These are phyloP conservation scores for Colletotrichum phormii DNA, from an alignment of 2,329 filamentous ascomycete species.

Conservation along the genomic window DNA sequence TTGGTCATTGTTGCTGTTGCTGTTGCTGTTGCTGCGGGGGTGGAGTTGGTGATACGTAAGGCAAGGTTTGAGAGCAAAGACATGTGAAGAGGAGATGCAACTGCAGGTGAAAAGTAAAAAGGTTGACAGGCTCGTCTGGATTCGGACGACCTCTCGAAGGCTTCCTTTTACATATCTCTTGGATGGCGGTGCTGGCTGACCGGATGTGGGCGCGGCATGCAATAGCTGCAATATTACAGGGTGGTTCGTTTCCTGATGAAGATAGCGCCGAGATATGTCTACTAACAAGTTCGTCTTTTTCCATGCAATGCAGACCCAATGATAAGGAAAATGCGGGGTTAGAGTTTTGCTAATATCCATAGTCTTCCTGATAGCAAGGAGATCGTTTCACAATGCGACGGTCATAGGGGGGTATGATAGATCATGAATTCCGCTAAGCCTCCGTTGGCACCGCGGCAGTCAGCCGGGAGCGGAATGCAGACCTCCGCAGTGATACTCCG, in stretches of 20 bases:
- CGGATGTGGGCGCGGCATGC: neutral
- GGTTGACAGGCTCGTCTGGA: neutral
- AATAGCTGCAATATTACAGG: neutral
- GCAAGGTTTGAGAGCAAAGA: neutral
- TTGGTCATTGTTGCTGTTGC: neutral
- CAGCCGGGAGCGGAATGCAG: conserved; percentile 8
- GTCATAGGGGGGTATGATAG: neutral
- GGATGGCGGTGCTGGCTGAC: too few species aligned
- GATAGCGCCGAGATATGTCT: neutral
- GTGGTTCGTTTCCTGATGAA: neutral
- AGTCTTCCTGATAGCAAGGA: neutral
- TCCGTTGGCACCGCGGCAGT: neutral
- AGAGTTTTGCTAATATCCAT: neutral
- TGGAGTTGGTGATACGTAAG: neutral
- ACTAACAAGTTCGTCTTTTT: neutral
- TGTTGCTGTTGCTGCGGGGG: neutral
- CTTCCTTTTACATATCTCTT: neutral
- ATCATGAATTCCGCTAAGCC: neutral
- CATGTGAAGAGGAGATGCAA: neutral
- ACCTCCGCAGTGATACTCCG: conserved; percentile 27
- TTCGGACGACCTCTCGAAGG: neutral
- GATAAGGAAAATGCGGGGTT: neutral
- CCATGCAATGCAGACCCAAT: neutral
- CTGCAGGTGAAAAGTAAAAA: neutral
- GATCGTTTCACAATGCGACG: neutral